These are phyloP conservation scores for Pachysandra terminalis DNA, from an alignment of 164 flowering plant species.

Conservation along the genomic window DNA sequence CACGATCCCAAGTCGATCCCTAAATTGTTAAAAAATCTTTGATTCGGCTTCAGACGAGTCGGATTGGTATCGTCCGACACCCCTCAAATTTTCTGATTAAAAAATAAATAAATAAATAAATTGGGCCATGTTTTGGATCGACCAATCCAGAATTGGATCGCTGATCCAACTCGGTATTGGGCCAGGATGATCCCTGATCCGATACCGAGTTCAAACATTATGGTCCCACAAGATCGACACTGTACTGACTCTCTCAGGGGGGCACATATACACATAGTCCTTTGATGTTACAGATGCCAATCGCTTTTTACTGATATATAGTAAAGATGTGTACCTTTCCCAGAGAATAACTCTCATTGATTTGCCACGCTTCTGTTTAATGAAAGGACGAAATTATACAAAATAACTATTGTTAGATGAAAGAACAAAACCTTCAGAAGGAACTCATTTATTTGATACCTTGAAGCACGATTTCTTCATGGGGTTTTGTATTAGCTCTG, in stretches of 20 bases:
- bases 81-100: too few species aligned
- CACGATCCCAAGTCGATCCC: too few species aligned
- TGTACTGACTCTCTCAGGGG: background rate
- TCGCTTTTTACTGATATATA: background rate
- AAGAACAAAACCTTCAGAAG: background rate
- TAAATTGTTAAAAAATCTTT: too few species aligned
- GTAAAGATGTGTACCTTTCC: constrained; percentile 12
- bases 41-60: too few species aligned
- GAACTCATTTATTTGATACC: constrained; percentile 39
- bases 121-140: too few species aligned
- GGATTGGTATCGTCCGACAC: too few species aligned
- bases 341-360: constrained; percentile 9
- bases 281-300: background rate
- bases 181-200: too few species aligned
- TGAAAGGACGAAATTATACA: constrained; percentile 7
- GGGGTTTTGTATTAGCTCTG: constrained; percentile 37
- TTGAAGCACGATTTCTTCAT: constrained; percentile 47
- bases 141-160: too few species aligned
- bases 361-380: constrained; percentile 34
- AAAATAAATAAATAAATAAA: too few species aligned
- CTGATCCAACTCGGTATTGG: too few species aligned
- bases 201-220: too few species aligned
- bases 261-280: background rate
- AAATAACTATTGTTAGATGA: background rate
- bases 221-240: background rate